These are phyloP conservation scores for Pulveroboletus sp. DNA, from an alignment of 768 basidiomycete species.

Conservation along the genomic window DNA sequence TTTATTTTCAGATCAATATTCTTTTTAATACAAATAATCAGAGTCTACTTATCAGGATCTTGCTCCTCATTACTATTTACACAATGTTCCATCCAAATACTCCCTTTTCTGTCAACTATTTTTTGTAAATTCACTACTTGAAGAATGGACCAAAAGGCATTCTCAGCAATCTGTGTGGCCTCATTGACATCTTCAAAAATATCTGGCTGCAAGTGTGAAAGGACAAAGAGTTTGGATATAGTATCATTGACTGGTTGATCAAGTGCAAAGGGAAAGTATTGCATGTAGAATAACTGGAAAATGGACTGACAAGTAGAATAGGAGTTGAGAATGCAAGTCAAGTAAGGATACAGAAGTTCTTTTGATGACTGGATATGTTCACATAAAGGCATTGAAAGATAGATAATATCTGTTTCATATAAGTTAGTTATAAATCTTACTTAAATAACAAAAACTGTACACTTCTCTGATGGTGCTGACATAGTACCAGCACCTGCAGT, in stretches of 20 bases:
- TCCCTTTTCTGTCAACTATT: background rate
- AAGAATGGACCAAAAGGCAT: conserved; percentile 44
- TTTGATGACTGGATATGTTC: conserved; percentile 26
- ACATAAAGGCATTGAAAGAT: conserved; percentile 50
- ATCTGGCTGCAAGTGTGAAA: conserved; percentile 30
- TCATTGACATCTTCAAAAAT: conserved; percentile 53
- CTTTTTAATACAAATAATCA: background rate
- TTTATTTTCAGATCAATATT: background rate
- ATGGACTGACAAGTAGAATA: conserved; percentile 25
- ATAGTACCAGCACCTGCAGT: conserved; percentile 70
- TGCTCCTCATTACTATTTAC: background rate
- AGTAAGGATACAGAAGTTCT: conserved; percentile 49
- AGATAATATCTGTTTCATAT: conserved; percentile 48
- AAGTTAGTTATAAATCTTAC: background rate
- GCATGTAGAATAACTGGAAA: conserved; percentile 54
- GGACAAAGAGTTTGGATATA: conserved; percentile 6
- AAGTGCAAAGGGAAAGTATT: conserved; percentile 29
- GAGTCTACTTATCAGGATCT: background rate
- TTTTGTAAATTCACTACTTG: background rate
- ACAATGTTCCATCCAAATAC: conserved; percentile 10
- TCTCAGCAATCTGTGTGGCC: conserved; percentile 53
- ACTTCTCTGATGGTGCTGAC: conserved; percentile 70
- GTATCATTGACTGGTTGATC: background rate
- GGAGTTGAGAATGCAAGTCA: conserved; percentile 39
- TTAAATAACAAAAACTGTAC: conserved; percentile 23